A percentile compares a stretch with the other conserved stretches of the same genome.
phyloP scores from a whole-genome alignment of 2,329 filamentous ascomycete species.

The Cercospora sp. region DNA sequence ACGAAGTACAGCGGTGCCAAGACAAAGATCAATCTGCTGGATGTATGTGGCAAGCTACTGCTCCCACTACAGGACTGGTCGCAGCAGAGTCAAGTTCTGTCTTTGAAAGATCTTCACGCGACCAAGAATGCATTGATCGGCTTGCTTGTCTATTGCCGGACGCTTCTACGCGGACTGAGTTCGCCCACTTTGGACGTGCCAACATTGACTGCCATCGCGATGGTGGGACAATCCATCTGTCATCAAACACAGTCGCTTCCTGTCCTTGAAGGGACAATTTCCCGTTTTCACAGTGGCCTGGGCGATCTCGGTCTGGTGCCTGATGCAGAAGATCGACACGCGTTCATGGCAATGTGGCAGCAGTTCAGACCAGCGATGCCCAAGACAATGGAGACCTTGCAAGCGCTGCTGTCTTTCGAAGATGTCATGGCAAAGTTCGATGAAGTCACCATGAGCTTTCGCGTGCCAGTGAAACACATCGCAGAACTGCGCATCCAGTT shows the following conservation, averaged over 20 bases:
- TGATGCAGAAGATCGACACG: constrained; percentile 21
- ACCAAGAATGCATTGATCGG: not conserved
- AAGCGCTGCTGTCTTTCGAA: constrained; percentile 46
- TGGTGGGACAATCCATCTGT: constrained; percentile 20
- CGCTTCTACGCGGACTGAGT: constrained; percentile 15
- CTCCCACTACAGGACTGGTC: constrained; percentile 6
- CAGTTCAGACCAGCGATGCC: constrained; percentile 63
- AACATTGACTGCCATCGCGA: constrained; percentile 17
- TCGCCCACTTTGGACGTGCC: constrained; percentile 21
- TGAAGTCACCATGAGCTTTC: constrained; percentile 26
- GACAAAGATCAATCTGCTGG: constrained; percentile 11
- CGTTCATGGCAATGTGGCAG: constrained; percentile 53
- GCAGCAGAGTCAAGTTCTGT: not conserved
- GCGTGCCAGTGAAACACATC: constrained; percentile 29
- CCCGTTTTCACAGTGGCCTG: constrained; percentile 8
- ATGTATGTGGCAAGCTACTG: constrained; percentile 14
- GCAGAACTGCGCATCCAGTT: constrained; percentile 32
- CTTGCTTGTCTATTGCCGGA: constrained; percentile 20
- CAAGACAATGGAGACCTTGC: constrained; percentile 40
- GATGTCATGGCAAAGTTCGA: constrained; percentile 50
- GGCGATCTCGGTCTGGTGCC: constrained; percentile 13
- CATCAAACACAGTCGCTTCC: not conserved
- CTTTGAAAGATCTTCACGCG: not conserved
- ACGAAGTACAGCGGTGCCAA: not conserved
- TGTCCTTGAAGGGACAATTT: not conserved